These are phyloP conservation scores for Eutrema yunnanense DNA, from an alignment of 345 rosid genomes.

Conservation along the genomic window DNA sequence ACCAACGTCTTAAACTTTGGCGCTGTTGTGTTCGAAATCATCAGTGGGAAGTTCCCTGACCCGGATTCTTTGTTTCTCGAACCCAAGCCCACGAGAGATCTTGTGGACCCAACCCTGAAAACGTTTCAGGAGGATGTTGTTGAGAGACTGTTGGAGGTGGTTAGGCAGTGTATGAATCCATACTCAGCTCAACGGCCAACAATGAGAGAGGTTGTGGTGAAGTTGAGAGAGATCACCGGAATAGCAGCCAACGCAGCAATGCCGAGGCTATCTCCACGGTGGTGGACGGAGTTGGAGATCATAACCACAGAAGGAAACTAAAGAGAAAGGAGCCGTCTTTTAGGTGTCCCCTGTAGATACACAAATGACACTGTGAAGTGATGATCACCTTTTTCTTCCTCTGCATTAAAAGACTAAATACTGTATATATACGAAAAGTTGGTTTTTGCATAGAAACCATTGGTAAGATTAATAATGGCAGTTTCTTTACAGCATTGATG, in stretches of 20 bases:
- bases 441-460: constrained; percentile 9
- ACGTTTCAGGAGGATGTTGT: constrained; percentile 48
- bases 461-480: neutral
- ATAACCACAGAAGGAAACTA: constrained; percentile 48
- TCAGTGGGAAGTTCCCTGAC: constrained; percentile 66
- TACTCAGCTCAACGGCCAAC: constrained; percentile 49
- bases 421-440: constrained; percentile 3
- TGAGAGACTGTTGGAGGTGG: constrained; percentile 50
- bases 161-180: constrained; percentile 57
- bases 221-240: constrained; percentile 62
- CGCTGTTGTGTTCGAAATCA: constrained; percentile 60
- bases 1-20: constrained; percentile 68
- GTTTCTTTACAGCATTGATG: neutral
- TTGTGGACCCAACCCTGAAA: constrained; percentile 65
- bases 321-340: constrained; percentile 11
- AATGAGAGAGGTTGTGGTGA: constrained; percentile 52
- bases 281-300: constrained; percentile 99
- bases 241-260: constrained; percentile 66
- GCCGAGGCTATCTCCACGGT: constrained; percentile 75
- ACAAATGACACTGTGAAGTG: constrained; percentile 11
- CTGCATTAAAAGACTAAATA: neutral
- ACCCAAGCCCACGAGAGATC: constrained; percentile 39
- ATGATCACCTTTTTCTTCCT: constrained; percentile 16
- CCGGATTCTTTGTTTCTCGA: constrained; percentile 35
- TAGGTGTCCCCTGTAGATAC: constrained; percentile 24